phyloP scores from a whole-genome alignment of 1,284 basidiomycete species.

The Entoloma clypeatum region DNA sequence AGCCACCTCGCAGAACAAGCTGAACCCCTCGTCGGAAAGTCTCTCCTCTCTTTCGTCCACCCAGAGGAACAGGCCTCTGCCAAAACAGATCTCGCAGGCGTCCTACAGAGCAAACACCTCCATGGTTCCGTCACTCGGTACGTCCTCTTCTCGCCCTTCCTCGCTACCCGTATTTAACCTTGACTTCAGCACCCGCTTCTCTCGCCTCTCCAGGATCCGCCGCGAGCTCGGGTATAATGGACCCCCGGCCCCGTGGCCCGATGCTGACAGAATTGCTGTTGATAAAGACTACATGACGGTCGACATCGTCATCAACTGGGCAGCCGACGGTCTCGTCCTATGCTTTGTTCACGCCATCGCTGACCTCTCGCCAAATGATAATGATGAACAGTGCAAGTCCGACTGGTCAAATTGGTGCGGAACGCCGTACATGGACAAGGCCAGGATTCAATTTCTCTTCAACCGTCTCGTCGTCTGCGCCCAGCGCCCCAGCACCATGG shows the following conservation, averaged over 20 bases:
- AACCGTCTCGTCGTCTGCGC: constrained; percentile 51
- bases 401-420: constrained; percentile 96
- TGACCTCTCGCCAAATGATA: constrained; percentile 76
- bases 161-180: constrained; percentile 15
- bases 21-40: constrained; percentile 64
- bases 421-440: constrained; percentile 55
- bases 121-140: constrained; percentile 94
- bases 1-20: constrained; percentile 75
- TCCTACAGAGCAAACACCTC: constrained; percentile 76
- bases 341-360: constrained; percentile 93
- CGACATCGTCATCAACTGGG: constrained; percentile 94
- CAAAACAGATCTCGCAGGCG: constrained; percentile 71
- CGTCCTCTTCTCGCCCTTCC: constrained; percentile 23
- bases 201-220: constrained; percentile 66
- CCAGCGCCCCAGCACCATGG: constrained; percentile 46
- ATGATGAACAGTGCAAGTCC: constrained; percentile 73
- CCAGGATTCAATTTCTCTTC: constrained; percentile 58
- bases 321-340: constrained; percentile 85
- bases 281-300: constrained; percentile 84
- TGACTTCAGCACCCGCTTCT: constrained; percentile 63
- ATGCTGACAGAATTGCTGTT: constrained; percentile 65
- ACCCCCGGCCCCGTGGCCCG: constrained; percentile 49
- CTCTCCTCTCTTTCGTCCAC: constrained; percentile 84
- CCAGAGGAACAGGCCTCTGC: constrained; percentile 84
- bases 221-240: constrained; percentile 61